phyloP scores from a whole-genome alignment of 2,329 filamentous ascomycete species.

The Dothistroma pini region DNA sequence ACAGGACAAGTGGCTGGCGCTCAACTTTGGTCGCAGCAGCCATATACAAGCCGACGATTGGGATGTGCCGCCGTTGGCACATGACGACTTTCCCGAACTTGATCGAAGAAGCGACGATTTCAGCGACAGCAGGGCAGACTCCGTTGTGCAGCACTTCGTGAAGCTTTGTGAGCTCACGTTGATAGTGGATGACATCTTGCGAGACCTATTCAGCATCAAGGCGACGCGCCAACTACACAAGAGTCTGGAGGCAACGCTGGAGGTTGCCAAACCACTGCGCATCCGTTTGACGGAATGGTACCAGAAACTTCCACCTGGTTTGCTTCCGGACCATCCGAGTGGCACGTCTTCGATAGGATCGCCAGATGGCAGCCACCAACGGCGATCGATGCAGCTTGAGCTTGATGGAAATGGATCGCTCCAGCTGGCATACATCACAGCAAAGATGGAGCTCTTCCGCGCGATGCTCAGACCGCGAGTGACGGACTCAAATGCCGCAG shows the following conservation, averaged over 20 bases:
- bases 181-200: slow-evolving; percentile 51
- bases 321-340: slow-evolving; percentile 17
- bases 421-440: slow-evolving; percentile 51
- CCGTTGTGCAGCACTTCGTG: slow-evolving; percentile 43
- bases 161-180: slow-evolving; percentile 51
- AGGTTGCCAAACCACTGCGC: slow-evolving; percentile 49
- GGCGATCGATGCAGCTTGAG: slow-evolving; percentile 37
- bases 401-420: slow-evolving; percentile 47
- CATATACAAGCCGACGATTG: slow-evolving; percentile 55
- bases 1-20: slow-evolving; percentile 61
- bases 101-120: slow-evolving; percentile 19
- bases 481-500: slow-evolving; percentile 28
- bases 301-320: slow-evolving; percentile 41
- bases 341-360: slow-evolving; percentile 15
- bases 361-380: slow-evolving; percentile 16
- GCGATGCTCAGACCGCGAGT: slow-evolving; percentile 45
- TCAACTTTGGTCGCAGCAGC: slow-evolving; percentile 56
- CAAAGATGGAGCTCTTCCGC: slow-evolving; percentile 52
- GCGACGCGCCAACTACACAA: slow-evolving; percentile 43
- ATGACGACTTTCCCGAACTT: slow-evolving; percentile 43
- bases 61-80: slow-evolving; percentile 48
- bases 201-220: slow-evolving; percentile 36
- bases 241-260: slow-evolving; percentile 41
- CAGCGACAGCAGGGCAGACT: slow-evolving; percentile 12
- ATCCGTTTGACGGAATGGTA: slow-evolving; percentile 50